These are phyloP conservation scores for Cenchrus purpureus DNA, from an alignment of 176 grass and related monocot species.

Conservation along the genomic window DNA sequence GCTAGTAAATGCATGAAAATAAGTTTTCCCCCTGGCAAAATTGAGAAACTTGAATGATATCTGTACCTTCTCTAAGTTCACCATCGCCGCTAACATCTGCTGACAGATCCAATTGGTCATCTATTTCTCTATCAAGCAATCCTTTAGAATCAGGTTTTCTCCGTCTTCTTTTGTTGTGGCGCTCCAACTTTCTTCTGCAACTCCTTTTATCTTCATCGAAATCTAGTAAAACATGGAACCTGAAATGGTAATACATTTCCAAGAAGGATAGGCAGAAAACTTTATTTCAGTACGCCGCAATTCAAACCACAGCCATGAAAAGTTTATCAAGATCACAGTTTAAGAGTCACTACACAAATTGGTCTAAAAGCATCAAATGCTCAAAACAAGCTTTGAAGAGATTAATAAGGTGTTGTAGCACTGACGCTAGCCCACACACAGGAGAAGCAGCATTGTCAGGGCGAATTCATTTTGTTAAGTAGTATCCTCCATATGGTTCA, in stretches of 20 bases:
- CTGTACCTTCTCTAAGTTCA: slow-evolving; percentile 69
- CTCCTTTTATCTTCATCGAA: slow-evolving; percentile 99
- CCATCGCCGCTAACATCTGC: slow-evolving; percentile 53
- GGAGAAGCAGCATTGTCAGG: not conserved
- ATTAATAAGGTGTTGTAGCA: not conserved
- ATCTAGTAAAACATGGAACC: slow-evolving; percentile 94
- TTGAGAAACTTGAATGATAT: not conserved
- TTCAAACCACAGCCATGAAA: slow-evolving; percentile 4
- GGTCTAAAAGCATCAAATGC: not conserved
- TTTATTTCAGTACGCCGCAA: not conserved
- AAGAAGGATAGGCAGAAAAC: not conserved
- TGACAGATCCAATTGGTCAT: slow-evolving; percentile 64
- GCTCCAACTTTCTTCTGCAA: slow-evolving; percentile 95
- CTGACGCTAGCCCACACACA: not conserved
- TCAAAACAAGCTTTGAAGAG: not conserved
- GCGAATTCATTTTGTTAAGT: not conserved
- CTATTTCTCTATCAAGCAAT: slow-evolving; percentile 63
- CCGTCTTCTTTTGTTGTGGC: slow-evolving; percentile 92
- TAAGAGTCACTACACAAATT: slow-evolving; percentile 15
- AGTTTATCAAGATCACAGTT: not conserved
- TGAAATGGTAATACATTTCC: slow-evolving; percentile 37
- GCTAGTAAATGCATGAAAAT: not conserved
- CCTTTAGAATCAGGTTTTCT: slow-evolving; percentile 75
- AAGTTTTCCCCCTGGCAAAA: not conserved
- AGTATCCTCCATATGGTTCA: not conserved